Base-by-base conservation (phyloP, 1,284 basidiomycete species). In the Rhodotorula sp. region DNA sequence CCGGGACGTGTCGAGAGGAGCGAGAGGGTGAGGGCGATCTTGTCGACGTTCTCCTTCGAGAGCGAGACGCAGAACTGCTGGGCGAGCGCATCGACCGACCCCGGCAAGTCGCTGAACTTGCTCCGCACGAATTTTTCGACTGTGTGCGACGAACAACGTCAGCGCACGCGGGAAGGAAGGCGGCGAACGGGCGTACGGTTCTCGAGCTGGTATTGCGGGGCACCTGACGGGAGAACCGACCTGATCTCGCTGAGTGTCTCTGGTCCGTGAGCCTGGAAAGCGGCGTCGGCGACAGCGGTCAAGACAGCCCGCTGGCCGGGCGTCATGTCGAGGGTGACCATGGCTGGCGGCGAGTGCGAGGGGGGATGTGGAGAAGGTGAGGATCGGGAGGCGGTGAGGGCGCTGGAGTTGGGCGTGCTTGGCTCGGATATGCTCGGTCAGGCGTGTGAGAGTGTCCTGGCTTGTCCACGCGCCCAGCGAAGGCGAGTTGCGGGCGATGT, bases 1-100 rank as follows among this genome's bases (percentile, higher is more conserved):
- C 72, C 72, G 16, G 72, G 55, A 5, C 69, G 60, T 6, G 72
- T 73, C 13, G 64, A 64, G 30, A 73, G 62, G 28, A 73, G 59
- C 4, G 64, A 55, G 31, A 73, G 58, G 20, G 59, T 58, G 16
- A 62, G 44, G 44, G 16, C 52, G 51, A 71, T 64, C 26, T 56
- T 54, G n/a, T 67, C 59, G 64, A 73, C 52, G 60, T 71, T 73
- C 34, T 61, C 57, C 50, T 58, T 57, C 24, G 69, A 71, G 28
- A 73, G 62, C 15, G 69, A 61, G 6, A 30, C 24, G 11, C 28
- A 31, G 59, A 71, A 64, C 40, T 71, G 72, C 13, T 64, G 11
- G n/a, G 64, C 58, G n/a, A 73, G 63, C 13, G 67, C 50, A 24
- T 68, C 67, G 47, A 71, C 13, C 30, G 69, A 52, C 4, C 69